Base-by-base conservation (phyloP, 768 basidiomycete species). In the Suillus clintonianus region DNA sequence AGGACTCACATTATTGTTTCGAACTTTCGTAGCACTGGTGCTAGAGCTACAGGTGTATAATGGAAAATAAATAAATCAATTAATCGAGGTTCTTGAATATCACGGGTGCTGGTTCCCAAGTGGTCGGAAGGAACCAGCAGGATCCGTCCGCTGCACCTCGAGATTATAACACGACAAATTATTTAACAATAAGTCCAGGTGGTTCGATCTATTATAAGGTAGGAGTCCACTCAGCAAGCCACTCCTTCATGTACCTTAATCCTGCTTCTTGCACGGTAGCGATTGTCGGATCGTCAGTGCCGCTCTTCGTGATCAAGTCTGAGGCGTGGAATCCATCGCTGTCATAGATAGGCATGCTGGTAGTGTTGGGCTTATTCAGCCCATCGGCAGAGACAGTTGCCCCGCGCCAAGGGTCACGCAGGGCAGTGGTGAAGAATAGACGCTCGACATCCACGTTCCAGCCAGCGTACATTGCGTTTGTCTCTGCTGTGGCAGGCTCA, bases 301-400 rank as follows among this genome's bases (percentile, higher is more conserved):
- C 85, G 45, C 77, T 77, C 19, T 65, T 32, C 1, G 77, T 72
- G 59, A 75, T 41, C 57, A 91, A 69, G 68, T 91, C 90, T 22
- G 89, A 87, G 70, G 82, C 82, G 68, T 91, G 89, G 81, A 88
- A 91, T 0, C 87, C 90, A 65, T 88, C 82, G 39, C 85, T 77
- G 15, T 84, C 71, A 22, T 78, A 82, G 61, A 91, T 86, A 0
- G 87, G 86, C 67, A 89, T 88, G 1, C 71, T 71, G 1, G 80
- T 62, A 2, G 86, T 88, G 70, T 83, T 89, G 22, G 70, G 47
- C 62, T 82, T 77, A 62, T 74, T 65, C 30, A 81, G 77, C 17
- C 79, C 79, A 22, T 83, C 81, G 0, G 89, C 85, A 5, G 90
- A 90, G 4, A 90, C 79, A 0, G 89, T 91, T 5, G 85, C 84